Conservation (phyloP, 257 asterid genomes). For the Solanum chaucha region DNA sequence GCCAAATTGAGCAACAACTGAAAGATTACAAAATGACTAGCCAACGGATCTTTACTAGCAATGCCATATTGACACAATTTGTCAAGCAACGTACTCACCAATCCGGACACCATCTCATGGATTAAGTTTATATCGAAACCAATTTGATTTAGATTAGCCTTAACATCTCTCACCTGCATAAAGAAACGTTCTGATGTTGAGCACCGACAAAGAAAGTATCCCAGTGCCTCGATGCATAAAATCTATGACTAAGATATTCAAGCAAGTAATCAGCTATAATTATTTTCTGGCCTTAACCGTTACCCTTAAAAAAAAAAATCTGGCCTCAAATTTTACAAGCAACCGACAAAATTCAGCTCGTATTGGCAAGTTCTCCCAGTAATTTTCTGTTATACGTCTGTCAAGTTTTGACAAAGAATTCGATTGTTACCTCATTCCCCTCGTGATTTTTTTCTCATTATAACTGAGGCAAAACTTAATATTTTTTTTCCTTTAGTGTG, state of each 20-base stretch:
- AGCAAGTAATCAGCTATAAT: not conserved
- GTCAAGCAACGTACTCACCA: slow-evolving; percentile 34
- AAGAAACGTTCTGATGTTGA: not conserved
- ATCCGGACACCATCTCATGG: slow-evolving; percentile 62
- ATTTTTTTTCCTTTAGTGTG: not conserved
- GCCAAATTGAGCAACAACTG: slow-evolving; percentile 1
- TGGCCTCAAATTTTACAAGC: not conserved
- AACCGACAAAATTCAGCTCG: not conserved
- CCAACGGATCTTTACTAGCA: not conserved
- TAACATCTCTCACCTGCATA: slow-evolving; percentile 61
- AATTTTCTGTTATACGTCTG: not conserved
- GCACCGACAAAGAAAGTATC: not conserved
- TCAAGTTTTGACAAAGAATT: not conserved
- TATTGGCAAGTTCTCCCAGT: not conserved
- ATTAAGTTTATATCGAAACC: slow-evolving; percentile 53
- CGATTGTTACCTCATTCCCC: not conserved
- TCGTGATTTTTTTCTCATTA: not conserved
- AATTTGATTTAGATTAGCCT: slow-evolving; percentile 54
- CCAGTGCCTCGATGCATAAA: not conserved
- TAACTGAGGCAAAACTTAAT: not conserved
- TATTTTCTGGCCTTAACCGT: not conserved
- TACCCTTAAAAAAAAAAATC: not conserved
- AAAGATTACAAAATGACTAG: not conserved
- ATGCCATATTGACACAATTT: not conserved
- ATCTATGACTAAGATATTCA: not conserved